phyloP scores from a whole-genome alignment of 352 stramenopile genomes.

The Albugo candida region DNA sequence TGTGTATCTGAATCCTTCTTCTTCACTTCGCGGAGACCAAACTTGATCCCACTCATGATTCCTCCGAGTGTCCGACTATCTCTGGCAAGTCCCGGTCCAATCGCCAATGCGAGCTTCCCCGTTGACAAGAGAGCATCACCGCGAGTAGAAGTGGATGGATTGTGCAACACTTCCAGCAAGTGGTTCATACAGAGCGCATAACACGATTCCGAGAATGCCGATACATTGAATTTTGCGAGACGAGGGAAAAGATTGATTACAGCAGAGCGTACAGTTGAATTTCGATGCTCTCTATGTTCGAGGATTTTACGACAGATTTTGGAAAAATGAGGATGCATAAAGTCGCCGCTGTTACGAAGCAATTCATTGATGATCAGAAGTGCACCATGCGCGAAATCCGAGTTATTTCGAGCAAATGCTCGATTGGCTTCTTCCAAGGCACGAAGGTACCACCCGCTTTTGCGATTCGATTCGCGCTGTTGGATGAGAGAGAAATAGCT shows the following conservation, averaged over 20 bases:
- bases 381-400: constrained; percentile 60
- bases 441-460: constrained; percentile 60
- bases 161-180: constrained; percentile 65
- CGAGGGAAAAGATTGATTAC: constrained; percentile 73
- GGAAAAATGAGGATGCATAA: constrained; percentile 72
- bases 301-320: constrained; percentile 60
- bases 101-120: constrained; percentile 65
- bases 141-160: constrained; percentile 21
- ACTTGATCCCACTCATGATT: constrained; percentile 77
- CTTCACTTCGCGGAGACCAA: constrained; percentile 44
- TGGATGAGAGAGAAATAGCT: constrained; percentile 76
- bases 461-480: constrained; percentile 73
- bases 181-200: constrained; percentile 72
- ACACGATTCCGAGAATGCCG: constrained; percentile 65
- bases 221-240: constrained; percentile 78
- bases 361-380: constrained; percentile 75
- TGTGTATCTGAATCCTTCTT: constrained; percentile 75
- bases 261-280: constrained; percentile 46
- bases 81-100: constrained; percentile 47
- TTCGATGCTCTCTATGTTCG: constrained; percentile 61
- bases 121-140: constrained; percentile 67
- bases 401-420: constrained; percentile 49
- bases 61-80: constrained; percentile 60
- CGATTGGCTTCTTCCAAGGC: constrained; percentile 58
- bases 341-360: constrained; percentile 72